Evolutionary conservation across 208 protist genomes (phyloP).

Genomic region (Histomonas meleagridis): DNA sequence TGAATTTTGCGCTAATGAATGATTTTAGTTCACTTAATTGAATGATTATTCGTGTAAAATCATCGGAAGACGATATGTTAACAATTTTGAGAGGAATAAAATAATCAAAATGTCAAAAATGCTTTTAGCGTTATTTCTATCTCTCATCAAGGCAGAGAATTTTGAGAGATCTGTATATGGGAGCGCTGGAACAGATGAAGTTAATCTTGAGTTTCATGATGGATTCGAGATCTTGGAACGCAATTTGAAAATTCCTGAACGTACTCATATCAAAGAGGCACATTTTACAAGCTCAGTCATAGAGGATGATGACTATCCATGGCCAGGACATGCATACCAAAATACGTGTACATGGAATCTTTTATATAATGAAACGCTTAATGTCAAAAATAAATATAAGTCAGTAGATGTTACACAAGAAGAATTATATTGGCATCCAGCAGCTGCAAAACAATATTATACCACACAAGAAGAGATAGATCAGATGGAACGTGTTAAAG

Average conservation of each 20-base stretch:
- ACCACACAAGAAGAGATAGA: not conserved
- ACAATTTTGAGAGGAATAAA: no score
- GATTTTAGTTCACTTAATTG: no score
- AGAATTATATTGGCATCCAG: not conserved
- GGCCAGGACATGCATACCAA: not conserved
- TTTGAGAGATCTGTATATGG: not conserved
- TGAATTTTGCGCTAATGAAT: no score
- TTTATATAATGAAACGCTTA: not conserved
- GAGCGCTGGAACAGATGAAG: not conserved
- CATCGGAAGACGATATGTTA: no score
- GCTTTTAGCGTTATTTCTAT: no score
- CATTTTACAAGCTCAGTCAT: not conserved
- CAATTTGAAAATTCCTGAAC: not conserved
- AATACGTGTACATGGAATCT: not conserved
- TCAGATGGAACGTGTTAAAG: not conserved
- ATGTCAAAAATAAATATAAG: not conserved
- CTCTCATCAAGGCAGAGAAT: no score
- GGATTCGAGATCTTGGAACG: not conserved
- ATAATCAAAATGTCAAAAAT: no score
- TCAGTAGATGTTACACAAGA: not conserved
- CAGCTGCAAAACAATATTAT: not conserved
- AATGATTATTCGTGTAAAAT: no score
- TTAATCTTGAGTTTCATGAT: not conserved
- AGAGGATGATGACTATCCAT: not conserved
- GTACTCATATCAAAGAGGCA: not conserved